These are phyloP conservation scores for Pelargonium nanum DNA, from an alignment of 345 rosid genomes.

Conservation along the genomic window DNA sequence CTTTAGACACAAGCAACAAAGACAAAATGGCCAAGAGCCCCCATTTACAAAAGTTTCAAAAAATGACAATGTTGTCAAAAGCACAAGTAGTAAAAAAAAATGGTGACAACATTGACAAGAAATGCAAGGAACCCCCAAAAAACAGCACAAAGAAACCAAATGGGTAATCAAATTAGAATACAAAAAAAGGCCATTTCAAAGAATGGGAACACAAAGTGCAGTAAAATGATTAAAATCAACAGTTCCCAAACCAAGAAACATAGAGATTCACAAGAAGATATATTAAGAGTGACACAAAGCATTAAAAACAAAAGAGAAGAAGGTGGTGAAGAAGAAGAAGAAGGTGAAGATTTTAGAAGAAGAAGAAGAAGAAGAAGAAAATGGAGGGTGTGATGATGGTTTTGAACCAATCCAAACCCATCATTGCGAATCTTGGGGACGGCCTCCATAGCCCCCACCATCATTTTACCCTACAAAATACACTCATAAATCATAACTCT, in stretches of 20 bases:
- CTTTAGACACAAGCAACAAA: not conserved
- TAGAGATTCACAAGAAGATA: constrained; percentile 17
- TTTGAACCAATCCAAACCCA: constrained; percentile 9
- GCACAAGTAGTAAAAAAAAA: not conserved
- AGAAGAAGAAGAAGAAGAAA: not conserved
- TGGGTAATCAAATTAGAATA: not conserved
- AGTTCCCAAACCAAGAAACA: constrained; percentile 34
- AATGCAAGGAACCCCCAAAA: not conserved
- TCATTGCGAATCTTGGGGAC: constrained; percentile 8
- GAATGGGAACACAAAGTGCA: not conserved
- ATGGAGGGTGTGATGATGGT: constrained; percentile 5
- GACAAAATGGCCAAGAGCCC: not conserved
- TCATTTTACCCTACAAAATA: not conserved
- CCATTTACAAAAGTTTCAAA: not conserved
- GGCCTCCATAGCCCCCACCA: not conserved
- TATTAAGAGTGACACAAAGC: constrained; percentile 12
- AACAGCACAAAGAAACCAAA: too few relatives aligned
- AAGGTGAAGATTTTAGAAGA: not conserved
- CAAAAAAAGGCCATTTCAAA: not conserved
- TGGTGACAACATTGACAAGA: not conserved
- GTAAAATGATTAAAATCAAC: constrained; percentile 17
- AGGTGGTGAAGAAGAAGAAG: not conserved
- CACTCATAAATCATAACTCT: too few relatives aligned
- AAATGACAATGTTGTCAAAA: not conserved
- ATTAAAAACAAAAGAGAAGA: not conserved